phyloP scores from a whole-genome alignment of 2,329 filamentous ascomycete species.

The Coniella lustricola region DNA sequence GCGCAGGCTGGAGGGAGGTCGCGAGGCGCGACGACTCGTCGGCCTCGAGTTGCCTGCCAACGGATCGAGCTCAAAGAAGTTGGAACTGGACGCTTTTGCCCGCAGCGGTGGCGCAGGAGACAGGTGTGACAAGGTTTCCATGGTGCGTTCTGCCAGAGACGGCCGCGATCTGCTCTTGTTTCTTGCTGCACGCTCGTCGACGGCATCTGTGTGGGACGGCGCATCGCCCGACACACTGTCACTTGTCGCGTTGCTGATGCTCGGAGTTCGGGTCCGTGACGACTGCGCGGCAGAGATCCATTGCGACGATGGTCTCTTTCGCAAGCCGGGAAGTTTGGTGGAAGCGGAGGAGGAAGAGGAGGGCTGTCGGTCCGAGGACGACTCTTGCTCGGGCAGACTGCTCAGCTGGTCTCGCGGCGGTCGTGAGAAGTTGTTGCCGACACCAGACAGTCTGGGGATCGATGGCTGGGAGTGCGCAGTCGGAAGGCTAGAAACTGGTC shows the following conservation, averaged over 20 bases:
- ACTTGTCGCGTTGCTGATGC: constrained; percentile 6
- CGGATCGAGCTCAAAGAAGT: constrained; percentile 64
- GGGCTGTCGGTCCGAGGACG: background rate
- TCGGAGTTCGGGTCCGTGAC: constrained; percentile 8
- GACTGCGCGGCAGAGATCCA: constrained; percentile 1
- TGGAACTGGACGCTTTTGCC: constrained; percentile 61
- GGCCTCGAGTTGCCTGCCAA: constrained; percentile 47
- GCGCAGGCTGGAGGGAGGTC: constrained; percentile 53
- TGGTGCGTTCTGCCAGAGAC: constrained; percentile 75
- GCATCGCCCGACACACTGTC: constrained; percentile 4
- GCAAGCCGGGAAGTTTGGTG: constrained; percentile 6
- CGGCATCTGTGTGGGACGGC: constrained; percentile 4
- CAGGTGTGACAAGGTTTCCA: constrained; percentile 73
- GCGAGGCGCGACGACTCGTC: constrained; percentile 34
- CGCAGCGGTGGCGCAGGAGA: constrained; percentile 69
- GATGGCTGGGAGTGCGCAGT: constrained; percentile 5
- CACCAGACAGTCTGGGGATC: background rate
- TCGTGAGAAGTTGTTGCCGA: constrained; percentile 2
- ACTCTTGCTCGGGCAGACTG: constrained; percentile 8
- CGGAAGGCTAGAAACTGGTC: constrained; percentile 12
- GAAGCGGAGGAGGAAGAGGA: background rate
- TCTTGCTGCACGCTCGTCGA: constrained; percentile 1
- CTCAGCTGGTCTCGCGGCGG: constrained; percentile 13
- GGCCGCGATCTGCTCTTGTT: constrained; percentile 29
- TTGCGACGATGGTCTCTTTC: constrained; percentile 9